Evolutionary conservation across 768 basidiomycete species (phyloP).

Genomic region (Collybia nuda): DNA sequence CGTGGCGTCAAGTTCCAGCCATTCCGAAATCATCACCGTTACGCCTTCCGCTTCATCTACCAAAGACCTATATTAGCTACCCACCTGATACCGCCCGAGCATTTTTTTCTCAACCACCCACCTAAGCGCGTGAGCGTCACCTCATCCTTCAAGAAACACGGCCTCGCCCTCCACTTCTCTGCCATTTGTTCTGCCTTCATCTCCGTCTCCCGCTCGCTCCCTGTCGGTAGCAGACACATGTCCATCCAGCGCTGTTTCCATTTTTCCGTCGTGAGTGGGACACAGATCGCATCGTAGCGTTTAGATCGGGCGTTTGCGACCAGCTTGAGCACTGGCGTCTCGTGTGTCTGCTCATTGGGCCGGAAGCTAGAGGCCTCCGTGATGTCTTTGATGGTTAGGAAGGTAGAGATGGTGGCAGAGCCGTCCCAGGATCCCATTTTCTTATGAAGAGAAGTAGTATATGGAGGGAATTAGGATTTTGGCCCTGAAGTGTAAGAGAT

Average conservation of each 20-base stretch:
- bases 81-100: background rate
- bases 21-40: constrained; percentile 83
- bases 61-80: background rate
- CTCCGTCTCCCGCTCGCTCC: constrained; percentile 36
- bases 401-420: constrained; percentile 19
- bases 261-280: constrained; percentile 85
- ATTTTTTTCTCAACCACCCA: constrained; percentile 45
- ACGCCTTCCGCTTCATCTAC: constrained; percentile 74
- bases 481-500: background rate
- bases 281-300: constrained; percentile 73
- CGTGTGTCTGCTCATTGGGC: constrained; percentile 14
- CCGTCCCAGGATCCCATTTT: constrained; percentile 36
- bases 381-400: constrained; percentile 8
- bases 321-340: constrained; percentile 52
- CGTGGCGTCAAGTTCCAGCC: constrained; percentile 91
- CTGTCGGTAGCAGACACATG: constrained; percentile 75
- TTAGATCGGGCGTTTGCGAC: constrained; percentile 52
- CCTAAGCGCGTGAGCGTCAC: constrained; percentile 89
- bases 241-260: constrained; percentile 89
- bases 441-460: background rate
- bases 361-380: background rate
- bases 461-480: no score
- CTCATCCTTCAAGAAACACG: constrained; percentile 78
- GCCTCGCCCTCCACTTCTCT: constrained; percentile 85
- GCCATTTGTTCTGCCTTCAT: constrained; percentile 58